Base-by-base conservation (phyloP, 176 grass and related monocot genomes). In the Musa acuminata region DNA sequence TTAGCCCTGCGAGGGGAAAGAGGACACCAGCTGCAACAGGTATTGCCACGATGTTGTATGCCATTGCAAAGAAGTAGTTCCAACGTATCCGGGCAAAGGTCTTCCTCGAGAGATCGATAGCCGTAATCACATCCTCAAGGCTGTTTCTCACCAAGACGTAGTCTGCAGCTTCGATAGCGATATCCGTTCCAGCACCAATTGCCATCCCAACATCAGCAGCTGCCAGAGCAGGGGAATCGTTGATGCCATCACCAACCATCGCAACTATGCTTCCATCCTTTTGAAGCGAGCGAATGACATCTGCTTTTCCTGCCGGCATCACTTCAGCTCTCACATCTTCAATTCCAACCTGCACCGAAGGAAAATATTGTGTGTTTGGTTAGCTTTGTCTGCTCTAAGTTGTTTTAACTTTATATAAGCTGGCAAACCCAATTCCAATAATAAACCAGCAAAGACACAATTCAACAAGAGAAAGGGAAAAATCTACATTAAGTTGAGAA, bases 91-190 rank as follows among this genome's bases (percentile, higher is more conserved):
- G 74, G 58, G 72, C 71, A 83, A 94, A 94, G 0, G 91, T 88
- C 78, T 94, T 94, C 72, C 89, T 80, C 35, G 93, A 96, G 64
- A 96, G 90, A 51, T 96, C 93, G 13, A 96, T 92, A 3, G 93
- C 93, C 0, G 89, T 96, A 72, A 96, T 96, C 26, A 96, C 93
- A 49, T 96, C 93, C 50, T 96, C 93, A 49, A 96, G 87, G 87
- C 87, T 96, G 72, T 88, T 96, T 78, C 89, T 81, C 69, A 96
- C 93, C 73, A 94, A 68, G 82, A 94, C 91, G 13, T 87, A 90
- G 76, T 94, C 91, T 1, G 91, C 91, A 8, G 91, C 91, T 79
- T 94, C 91, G 3, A 94, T 88, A 27, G 91, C 91, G 0, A 94
- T 86, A 75, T 96, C 93, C 0, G 93, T 96, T 65, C 89, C 93